Evolutionary conservation across 306 rosid genomes (phyloP), one percentile per base, ranked within the genome.

Genomic region (Cucumis melo): DNA sequence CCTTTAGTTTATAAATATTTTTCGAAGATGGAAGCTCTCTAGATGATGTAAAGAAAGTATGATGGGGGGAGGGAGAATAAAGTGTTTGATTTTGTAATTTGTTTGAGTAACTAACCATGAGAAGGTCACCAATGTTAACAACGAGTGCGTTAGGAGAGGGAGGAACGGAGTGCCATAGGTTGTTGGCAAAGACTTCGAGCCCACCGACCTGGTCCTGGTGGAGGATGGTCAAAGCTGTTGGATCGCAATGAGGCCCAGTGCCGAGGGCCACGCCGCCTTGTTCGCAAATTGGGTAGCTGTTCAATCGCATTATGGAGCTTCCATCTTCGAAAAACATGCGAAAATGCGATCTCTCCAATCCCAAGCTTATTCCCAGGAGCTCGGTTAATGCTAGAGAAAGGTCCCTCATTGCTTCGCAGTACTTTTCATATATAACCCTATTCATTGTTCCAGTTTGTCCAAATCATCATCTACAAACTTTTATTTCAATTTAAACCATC

Each of bases 181-280:
- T 67, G 82, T 87, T 73, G 0, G 84, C 70, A 50, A 90, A 88
- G 0, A 90, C 94, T 55, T 92, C 81, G 56, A 92, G 98, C 1
- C 98, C 98, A 27, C 89, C 88, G 74, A 87, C 89, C 46, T 79
- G 85, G 75, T 93, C 91, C 61, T 91, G 96, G 79, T 91, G 82
- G 79, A 93, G 98, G 9, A 91, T 80, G 74, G 96, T 93, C 44
- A 93, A 29, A 15, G 89, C 82, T 0, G 94, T 93, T 20, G 96
- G 96, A 76, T 91, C 98, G 46, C 96, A 86, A 54, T 93, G 98
- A 4, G 98, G 93, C 27, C 97, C 97, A 0, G 95, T 89, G 9
- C 98, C 97, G 0, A 91, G 85, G 3, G 88, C 78, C 20, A 78
- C 82, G 15, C 38, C 77, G 11, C 95, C 93, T 41, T 87, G 64